phyloP scores from a whole-genome alignment of 2,329 filamentous ascomycete species.

The Polytolypa hystricis region DNA sequence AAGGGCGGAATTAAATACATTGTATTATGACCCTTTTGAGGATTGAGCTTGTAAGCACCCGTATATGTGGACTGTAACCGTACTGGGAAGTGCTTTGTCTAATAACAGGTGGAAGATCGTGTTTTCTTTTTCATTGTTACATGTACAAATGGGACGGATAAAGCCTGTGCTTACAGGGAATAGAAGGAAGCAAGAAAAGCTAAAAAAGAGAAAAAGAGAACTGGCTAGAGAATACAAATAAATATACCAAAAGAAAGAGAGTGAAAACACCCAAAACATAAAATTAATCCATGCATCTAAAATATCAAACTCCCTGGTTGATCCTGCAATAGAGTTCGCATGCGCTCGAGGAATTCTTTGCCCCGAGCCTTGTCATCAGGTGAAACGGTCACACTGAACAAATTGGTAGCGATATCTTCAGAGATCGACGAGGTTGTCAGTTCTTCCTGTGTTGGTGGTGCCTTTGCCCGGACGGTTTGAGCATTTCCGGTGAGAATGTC shows the following conservation, averaged over 20 bases:
- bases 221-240: neutral
- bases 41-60: too few species aligned
- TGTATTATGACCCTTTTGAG: too few species aligned
- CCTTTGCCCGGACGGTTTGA: slow-evolving; percentile 14
- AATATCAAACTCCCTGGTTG: slow-evolving; percentile 65
- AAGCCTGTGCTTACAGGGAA: too few species aligned
- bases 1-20: too few species aligned
- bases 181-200: neutral
- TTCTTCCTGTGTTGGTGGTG: slow-evolving; percentile 28
- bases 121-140: too few species aligned
- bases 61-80: too few species aligned
- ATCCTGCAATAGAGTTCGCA: slow-evolving; percentile 72
- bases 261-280: neutral
- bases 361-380: slow-evolving; percentile 73
- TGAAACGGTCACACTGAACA: slow-evolving; percentile 72
- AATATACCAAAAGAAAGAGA: neutral
- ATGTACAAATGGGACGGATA: too few species aligned
- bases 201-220: too few species aligned
- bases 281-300: slow-evolving; percentile 12
- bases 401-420: slow-evolving; percentile 47
- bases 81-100: too few species aligned
- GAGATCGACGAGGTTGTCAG: slow-evolving; percentile 2
- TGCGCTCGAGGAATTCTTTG: slow-evolving; percentile 67
- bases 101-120: too few species aligned
- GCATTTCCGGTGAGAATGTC: slow-evolving; percentile 58